phyloP scores from a whole-genome alignment of 176 grass and related monocot genomes.

The sorghum (Sorghum bicolor) region Sorghum_bicolor_NCBIv3 NC_012870.2:79172001-79172500 shows the following conservation, averaged over 20 bases:
- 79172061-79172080: background rate
- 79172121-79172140: constrained; percentile 1
- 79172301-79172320: background rate
- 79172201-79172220: constrained; percentile 70
- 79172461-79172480: constrained; percentile 60
- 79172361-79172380: constrained; percentile 5
- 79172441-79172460: constrained; percentile 53
- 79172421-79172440: constrained; percentile 43
- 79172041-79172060: background rate
- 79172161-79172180: constrained; percentile 31
- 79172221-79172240: constrained; percentile 76
- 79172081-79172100: background rate
- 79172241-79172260: constrained; percentile 47
- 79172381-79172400: background rate
- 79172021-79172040: background rate
- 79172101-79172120: constrained; percentile 19
- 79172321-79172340: background rate
- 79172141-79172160: constrained; percentile 4
- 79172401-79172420: constrained; percentile 5
- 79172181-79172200: constrained; percentile 35
- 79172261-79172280: constrained; percentile 9
- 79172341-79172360: background rate
- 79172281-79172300: background rate
- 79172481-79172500: constrained; percentile 45
- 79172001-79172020: background rate